phyloP scores from a whole-genome alignment of 2,329 filamentous ascomycete genomes.

The Fusarium proliferatum region DNA sequence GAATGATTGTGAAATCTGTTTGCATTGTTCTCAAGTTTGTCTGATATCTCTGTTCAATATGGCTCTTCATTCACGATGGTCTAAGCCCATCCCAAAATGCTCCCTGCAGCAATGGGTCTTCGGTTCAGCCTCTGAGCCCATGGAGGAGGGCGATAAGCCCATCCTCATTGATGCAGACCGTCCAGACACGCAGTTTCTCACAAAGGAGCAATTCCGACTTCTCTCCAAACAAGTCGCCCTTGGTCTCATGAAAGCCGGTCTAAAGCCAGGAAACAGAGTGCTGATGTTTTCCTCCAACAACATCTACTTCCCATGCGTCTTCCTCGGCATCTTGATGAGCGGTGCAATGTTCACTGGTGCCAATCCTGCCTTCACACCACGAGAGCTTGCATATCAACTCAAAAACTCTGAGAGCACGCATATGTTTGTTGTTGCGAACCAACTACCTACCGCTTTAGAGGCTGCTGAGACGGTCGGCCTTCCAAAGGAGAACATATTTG shows the following conservation, averaged over 20 bases:
- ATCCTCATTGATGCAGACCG: slow-evolving; percentile 72
- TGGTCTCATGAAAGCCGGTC: slow-evolving; percentile 71
- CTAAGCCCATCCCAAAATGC: slow-evolving; percentile 55
- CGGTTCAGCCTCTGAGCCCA: slow-evolving; percentile 54
- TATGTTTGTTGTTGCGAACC: slow-evolving; percentile 69
- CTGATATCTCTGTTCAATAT: slow-evolving; percentile 44
- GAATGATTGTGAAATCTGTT: neutral
- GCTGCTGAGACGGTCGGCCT: slow-evolving; percentile 71
- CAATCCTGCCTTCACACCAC: slow-evolving; percentile 73
- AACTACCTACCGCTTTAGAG: slow-evolving; percentile 72
- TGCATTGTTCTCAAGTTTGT: neutral
- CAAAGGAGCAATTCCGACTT: slow-evolving; percentile 70
- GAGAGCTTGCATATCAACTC: slow-evolving; percentile 81
- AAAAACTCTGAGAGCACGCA: slow-evolving; percentile 75
- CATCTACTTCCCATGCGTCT: slow-evolving; percentile 75
- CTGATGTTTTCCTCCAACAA: slow-evolving; percentile 81
- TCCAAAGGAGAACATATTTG: slow-evolving; percentile 66
- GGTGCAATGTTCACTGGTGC: slow-evolving; percentile 82
- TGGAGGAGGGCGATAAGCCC: slow-evolving; percentile 52
- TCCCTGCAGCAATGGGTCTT: slow-evolving; percentile 68
- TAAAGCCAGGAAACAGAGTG: slow-evolving; percentile 75
- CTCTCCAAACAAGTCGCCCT: slow-evolving; percentile 78
- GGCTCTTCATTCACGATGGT: slow-evolving; percentile 61
- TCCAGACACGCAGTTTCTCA: slow-evolving; percentile 75
- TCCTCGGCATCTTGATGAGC: slow-evolving; percentile 80